Evolutionary conservation across 768 basidiomycete species (phyloP), one percentile per base, ranked within the genome.

Genomic region (Phaffia australis): DNA sequence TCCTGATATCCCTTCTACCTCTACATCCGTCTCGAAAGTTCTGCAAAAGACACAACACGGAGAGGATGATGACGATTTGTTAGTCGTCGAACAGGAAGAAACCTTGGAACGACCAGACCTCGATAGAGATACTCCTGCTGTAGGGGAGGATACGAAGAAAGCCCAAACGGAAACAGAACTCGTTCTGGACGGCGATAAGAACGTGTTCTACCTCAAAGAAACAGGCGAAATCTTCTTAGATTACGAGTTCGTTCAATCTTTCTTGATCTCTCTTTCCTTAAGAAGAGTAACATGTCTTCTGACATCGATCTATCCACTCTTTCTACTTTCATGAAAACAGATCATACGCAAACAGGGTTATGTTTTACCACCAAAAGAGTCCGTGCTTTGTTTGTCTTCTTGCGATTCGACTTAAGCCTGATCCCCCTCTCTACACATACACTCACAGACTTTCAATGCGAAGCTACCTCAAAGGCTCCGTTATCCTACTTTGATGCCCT

Each of bases 191-290:
- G 56, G 27, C 27, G 64, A 65, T 18, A 56, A 79, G 74, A 84
- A 85, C 71, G 92, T 97, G 76, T 98, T 85, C 79, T 93, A 88
- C 80, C 86, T 98, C 74, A 80, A 85, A 70, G 85, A 90, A 77
- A 98, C 94, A 3, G 94, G 93, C 74, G 94, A 98, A 83, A 88
- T 98, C 78, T 98, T 98, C 76, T 86, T 90, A 70, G 85, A 85
- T 74, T 98, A 95, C 75, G 92, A 95, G 93, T 95, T 74, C 75
- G 88, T 82, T 64, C 25, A 60, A 8, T 35, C 48, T 47, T 60
- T 49, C 57, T 23, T 60, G 58, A 55, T 23, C 55, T n/a, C 55
- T n/a, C 15, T 29, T 29, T 63, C 55, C 67, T 58, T 29, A 42
- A 11, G 11, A 42, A 42, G 35, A 42, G 35, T 42, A 11, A 42